Conservation (phyloP, 345 rosid species). For the Limnanthes douglasii region DNA sequence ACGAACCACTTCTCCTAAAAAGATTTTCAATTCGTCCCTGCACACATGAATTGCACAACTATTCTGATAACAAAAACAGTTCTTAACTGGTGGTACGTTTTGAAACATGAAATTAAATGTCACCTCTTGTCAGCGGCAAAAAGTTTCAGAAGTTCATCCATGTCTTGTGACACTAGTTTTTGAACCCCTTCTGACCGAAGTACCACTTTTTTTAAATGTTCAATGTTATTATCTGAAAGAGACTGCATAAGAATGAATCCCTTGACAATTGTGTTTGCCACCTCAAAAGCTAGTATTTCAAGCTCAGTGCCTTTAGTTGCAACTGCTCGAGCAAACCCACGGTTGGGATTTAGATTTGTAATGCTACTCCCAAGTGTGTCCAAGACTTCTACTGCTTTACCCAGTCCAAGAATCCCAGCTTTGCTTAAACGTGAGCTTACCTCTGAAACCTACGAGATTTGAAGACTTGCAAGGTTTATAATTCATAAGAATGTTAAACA, state of each 20-base stretch:
- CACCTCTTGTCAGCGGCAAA: constrained; percentile 81
- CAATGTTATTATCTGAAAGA: constrained; percentile 41
- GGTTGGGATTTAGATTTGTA: constrained; percentile 48
- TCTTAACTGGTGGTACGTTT: neutral
- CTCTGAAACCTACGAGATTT: constrained; percentile 42
- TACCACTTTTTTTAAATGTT: constrained; percentile 41
- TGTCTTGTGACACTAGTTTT: constrained; percentile 59
- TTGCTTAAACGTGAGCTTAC: constrained; percentile 57
- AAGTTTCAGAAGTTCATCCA: constrained; percentile 47
- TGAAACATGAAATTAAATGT: no score
- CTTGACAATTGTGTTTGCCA: constrained; percentile 83
- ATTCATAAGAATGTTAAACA: neutral
- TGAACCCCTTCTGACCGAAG: constrained; percentile 69
- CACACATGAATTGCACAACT: constrained; percentile 5
- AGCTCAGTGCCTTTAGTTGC: constrained; percentile 62
- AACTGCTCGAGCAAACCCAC: constrained; percentile 61
- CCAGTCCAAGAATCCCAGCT: constrained; percentile 53
- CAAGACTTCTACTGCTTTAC: constrained; percentile 70
- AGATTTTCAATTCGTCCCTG: constrained; percentile 78
- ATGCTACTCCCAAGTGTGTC: constrained; percentile 90
- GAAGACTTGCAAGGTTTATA: neutral
- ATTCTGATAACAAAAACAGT: no score
- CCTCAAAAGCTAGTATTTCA: constrained; percentile 74
- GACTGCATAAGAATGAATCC: constrained; percentile 77
- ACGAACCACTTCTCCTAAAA: constrained; percentile 83